Evolutionary conservation across 805 yeast species (phyloP), one percentile per base, ranked within the genome.

Genomic region (Myxozyma udenii): DNA sequence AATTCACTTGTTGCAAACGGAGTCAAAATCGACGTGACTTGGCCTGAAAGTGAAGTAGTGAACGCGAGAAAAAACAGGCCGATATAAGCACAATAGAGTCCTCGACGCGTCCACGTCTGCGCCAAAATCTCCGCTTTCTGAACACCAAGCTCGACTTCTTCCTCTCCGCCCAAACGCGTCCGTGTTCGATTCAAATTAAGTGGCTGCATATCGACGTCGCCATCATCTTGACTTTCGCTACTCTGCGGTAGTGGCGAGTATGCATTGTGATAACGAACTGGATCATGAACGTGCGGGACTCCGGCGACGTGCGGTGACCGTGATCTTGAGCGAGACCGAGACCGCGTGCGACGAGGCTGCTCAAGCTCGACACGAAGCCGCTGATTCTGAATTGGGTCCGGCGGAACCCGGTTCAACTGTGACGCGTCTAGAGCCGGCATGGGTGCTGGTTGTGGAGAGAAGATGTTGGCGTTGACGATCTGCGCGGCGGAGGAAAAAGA

Each of bases 1-100:
- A 74, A 72, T 3, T 66, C 60, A 16, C 74, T 69, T 3, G 77
- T 70, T 9, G 77, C 77, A 50, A 64, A 69, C 14, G 76, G 75
- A 2, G 62, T 51, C 45, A 61, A 46, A n/a, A 61, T 33, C n/a
- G 51, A 45, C 21, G 63, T 39, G 25, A 61, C 57, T 39, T 61
- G 64, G 11, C 51, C 48, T 11, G 60, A 64, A 12, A 61, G 55
- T 18, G 64, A 61, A 9, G 51, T 44, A 19, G 59, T 48, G 45
- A 61, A 58, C 18, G 64, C 60, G 25, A 61, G 47, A 18, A 54
- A 42, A 38, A 61, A 48, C 14, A 61, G 57, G 16, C 63, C 63
- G 32, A 46, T 25, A 40, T 56, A 56, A 1, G 60, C 60, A 19
- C 43, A 40, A 39, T 55, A 50, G 12, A 56, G 36, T 7, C 53